Evolutionary conservation across 2,329 filamentous ascomycete genomes (phyloP).

Genomic region (Alternaria gansuensis): DNA sequence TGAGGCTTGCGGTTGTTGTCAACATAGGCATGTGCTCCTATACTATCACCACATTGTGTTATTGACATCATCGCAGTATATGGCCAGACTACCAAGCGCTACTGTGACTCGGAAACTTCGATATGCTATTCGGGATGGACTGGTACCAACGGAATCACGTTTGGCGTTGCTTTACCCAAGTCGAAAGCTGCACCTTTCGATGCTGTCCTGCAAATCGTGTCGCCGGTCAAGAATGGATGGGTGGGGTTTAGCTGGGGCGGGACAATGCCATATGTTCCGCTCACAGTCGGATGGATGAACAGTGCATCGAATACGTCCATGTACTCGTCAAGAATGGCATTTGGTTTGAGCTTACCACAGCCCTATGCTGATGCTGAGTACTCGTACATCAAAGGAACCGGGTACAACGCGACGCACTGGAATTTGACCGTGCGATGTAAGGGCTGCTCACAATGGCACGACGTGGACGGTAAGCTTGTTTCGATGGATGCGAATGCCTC

Average conservation of each 20-base stretch:
- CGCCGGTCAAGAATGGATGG: constrained; percentile 59
- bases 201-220: constrained; percentile 56
- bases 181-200: constrained; percentile 50
- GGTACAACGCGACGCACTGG: constrained; percentile 47
- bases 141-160: constrained; percentile 46
- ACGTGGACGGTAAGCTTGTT: constrained; percentile 37
- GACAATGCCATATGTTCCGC: constrained; percentile 60
- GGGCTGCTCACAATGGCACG: constrained; percentile 44
- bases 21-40: constrained; percentile 23
- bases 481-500: constrained; percentile 31
- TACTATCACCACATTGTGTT: neutral
- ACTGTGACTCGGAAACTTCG: constrained; percentile 37
- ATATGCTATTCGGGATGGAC: constrained; percentile 58
- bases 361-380: constrained; percentile 41
- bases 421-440: constrained; percentile 43
- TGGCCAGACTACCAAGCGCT: constrained; percentile 33
- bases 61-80: constrained; percentile 16
- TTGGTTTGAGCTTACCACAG: constrained; percentile 44
- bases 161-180: constrained; percentile 52
- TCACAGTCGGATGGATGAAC: constrained; percentile 59
- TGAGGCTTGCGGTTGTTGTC: constrained; percentile 18
- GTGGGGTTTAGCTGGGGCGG: constrained; percentile 62
- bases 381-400: constrained; percentile 44
- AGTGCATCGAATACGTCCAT: constrained; percentile 51
- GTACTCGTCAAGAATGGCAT: constrained; percentile 57